Evolutionary conservation across 805 yeast species (phyloP), one percentile per base, ranked within the genome.

Genomic region (Ogataea chonburiensis): DNA sequence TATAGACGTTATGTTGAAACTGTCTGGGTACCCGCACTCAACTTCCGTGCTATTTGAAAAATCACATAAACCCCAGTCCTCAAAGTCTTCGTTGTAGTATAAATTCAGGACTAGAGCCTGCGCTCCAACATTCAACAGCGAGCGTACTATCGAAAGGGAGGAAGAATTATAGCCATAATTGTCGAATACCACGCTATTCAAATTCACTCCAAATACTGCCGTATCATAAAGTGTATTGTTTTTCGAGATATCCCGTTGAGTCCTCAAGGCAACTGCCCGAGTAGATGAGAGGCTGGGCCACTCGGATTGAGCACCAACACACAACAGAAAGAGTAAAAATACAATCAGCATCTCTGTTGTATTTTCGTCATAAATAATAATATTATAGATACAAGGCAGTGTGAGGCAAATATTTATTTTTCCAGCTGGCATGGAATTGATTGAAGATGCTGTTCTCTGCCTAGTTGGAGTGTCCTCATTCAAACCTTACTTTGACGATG

Each of bases 51-150:
- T 5, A 27, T 5, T 66, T 5, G 26, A 18, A 3, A 66, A 67
- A 0, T 84, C 81, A 46, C 85, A 79, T 3, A 79, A 53, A 45
- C 77, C 81, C 76, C 83, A 79, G 38, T 58, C 61, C 7, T 40
- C 33, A 3, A 66, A 58, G 26, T 59, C 47, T 32, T 71, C 74
- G 48, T 73, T 75, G 67, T 76, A 73, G 53, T 78, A 79, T 17
- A 80, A 37, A 49, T 82, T 85, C 4, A 79, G 34, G 36, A 63
- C 57, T n/a, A 77, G 53, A 0, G 67, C 55, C 34, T 68, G 71
- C 1, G 70, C 59, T 0, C 84, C 84, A 2, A 57, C 56, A 23
- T 55, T 47, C 27, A 81, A 45, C 13, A 77, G 31, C 0, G 44
- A 37, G 4, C 48, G 34, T 2, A 72, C 45, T 2, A 43, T 38